Evolutionary conservation across 2,329 filamentous ascomycete species (phyloP).

Genomic region (Penicillium janthinellum): DNA sequence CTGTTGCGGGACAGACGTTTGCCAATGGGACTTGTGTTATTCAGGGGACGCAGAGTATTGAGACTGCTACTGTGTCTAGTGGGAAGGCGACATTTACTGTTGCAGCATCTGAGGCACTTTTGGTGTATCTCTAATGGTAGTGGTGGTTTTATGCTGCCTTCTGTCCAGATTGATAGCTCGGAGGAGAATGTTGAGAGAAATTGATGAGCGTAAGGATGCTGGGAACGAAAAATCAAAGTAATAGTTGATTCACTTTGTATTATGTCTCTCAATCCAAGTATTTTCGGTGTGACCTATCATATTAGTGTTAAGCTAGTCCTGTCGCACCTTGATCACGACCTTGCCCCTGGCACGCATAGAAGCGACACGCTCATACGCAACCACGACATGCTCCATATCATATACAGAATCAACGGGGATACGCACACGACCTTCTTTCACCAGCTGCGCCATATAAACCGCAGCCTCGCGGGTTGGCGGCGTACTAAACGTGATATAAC

Average conservation of each 20-base stretch:
- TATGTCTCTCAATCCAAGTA: not conserved
- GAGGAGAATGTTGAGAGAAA: not conserved
- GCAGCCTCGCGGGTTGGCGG: conserved; percentile 9
- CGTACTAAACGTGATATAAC: conserved; percentile 19
- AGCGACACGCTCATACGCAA: conserved; percentile 16
- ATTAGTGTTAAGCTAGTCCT: not conserved
- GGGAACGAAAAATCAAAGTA: not conserved
- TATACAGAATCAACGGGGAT: conserved; percentile 19
- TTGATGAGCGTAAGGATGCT: not conserved
- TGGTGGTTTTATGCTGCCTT: not conserved
- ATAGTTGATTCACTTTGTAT: too few species aligned
- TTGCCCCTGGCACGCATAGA: conserved; percentile 18
- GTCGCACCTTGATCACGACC: conserved; percentile 17
- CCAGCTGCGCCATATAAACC: conserved; percentile 10
- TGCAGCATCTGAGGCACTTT: conserved; percentile 51
- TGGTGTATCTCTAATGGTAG: conserved; percentile 46
- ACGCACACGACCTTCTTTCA: conserved; percentile 11
- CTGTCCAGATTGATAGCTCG: not conserved
- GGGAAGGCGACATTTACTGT: conserved; percentile 45
- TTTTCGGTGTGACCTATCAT: not conserved
- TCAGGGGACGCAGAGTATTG: conserved; percentile 37
- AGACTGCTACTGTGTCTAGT: conserved; percentile 25
- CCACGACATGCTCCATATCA: conserved; percentile 13
- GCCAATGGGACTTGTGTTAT: conserved; percentile 50
- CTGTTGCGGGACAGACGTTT: conserved; percentile 52